Percentiles rank a stretch among this genome's conserved stretches.
Evolutionary conservation across 2,329 filamentous ascomycete genomes (phyloP).

Genomic region (Colletotrichum echinochloae): DNA sequence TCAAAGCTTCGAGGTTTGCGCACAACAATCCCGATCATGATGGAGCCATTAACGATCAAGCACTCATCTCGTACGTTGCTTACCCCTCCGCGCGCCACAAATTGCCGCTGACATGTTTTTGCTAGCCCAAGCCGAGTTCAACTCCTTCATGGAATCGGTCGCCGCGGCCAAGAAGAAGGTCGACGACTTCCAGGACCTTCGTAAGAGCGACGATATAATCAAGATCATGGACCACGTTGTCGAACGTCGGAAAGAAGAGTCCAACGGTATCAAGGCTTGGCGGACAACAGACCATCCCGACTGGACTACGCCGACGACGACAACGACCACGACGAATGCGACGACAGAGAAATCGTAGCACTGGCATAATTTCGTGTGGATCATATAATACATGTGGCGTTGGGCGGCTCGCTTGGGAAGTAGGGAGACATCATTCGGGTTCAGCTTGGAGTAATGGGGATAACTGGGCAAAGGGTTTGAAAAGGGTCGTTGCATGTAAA

Average conservation of each 20-base stretch:
- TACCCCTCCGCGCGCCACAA: not conserved
- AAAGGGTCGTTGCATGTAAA: not conserved
- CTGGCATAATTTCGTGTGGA: not conserved
- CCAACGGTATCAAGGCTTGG: slow-evolving; percentile 70
- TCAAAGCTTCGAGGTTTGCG: slow-evolving; percentile 60
- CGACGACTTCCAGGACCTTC: slow-evolving; percentile 61
- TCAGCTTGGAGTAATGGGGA: slow-evolving; percentile 42
- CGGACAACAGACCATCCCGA: slow-evolving; percentile 68
- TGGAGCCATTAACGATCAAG: slow-evolving; percentile 63
- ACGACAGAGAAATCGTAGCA: not conserved
- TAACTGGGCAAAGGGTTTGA: not conserved
- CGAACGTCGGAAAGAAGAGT: slow-evolving; percentile 66
- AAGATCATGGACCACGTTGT: slow-evolving; percentile 64
- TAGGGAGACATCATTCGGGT: not conserved
- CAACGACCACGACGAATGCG: slow-evolving; percentile 53
- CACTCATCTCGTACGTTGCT: slow-evolving; percentile 62
- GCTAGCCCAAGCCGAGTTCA: slow-evolving; percentile 63
- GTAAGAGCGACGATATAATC: slow-evolving; percentile 60
- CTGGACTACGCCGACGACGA: slow-evolving; percentile 62
- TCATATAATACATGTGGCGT: slow-evolving; percentile 7
- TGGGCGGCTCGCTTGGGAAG: not conserved
- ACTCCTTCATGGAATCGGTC: slow-evolving; percentile 61
- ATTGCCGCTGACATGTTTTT: slow-evolving; percentile 39
- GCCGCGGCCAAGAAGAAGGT: slow-evolving; percentile 62
- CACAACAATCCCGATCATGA: slow-evolving; percentile 62